Conservation (phyloP, 169 alveolate species). For the Cardiosporidium cionae region DNA sequence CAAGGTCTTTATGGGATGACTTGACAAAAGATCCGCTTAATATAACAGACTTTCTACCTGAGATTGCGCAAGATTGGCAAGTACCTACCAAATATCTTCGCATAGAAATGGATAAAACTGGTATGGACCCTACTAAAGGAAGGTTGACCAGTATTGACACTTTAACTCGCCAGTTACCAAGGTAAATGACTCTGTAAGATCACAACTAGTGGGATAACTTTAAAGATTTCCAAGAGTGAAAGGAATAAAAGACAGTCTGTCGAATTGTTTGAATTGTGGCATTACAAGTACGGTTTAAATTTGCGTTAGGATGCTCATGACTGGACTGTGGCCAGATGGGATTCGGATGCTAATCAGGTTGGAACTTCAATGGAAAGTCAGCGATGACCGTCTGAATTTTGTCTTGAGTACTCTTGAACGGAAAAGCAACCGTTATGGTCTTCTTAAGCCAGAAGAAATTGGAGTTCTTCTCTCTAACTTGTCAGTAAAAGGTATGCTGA, state of each 20-base stretch:
- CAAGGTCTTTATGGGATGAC: conserved; percentile 25
- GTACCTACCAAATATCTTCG: conserved; percentile 26
- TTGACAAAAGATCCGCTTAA: conserved; percentile 31
- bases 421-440: conserved; percentile 34
- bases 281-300: not conserved
- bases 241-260: not conserved
- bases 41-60: conserved; percentile 22
- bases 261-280: not conserved
- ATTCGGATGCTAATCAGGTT: conserved; percentile 35
- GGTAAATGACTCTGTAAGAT: not conserved
- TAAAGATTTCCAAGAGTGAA: not conserved
- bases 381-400: conserved; percentile 23
- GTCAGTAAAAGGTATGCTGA: conserved; percentile 43
- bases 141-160: conserved; percentile 29
- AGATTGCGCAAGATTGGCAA: not conserved
- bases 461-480: conserved; percentile 29
- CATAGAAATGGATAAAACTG: conserved; percentile 41
- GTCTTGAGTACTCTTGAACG: conserved; percentile 28
- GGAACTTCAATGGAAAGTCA: conserved; percentile 31
- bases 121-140: conserved; percentile 50
- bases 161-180: conserved; percentile 32
- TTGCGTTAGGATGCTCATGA: conserved; percentile 24
- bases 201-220: not conserved
- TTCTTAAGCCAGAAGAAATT: conserved; percentile 40
- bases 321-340: conserved; percentile 53